Evolutionary conservation across 805 yeast species (phyloP), one percentile per base, ranked within the genome.

Genomic region (Saccharomycopsis selenospora): DNA sequence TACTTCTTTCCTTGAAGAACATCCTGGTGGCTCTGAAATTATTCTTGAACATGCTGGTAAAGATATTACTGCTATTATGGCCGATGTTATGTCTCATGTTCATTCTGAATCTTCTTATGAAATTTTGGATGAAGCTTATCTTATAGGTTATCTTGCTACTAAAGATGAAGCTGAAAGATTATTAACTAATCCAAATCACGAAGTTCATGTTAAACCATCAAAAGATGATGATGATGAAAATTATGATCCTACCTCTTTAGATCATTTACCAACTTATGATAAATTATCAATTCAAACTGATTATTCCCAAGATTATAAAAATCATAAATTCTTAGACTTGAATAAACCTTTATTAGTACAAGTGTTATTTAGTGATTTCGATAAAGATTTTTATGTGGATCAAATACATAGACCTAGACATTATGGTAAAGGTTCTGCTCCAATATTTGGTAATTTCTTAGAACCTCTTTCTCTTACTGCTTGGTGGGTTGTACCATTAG

Each of bases 341-440:
- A 79, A 75, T 57, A 80, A 78, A 63, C 95, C 99, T 1, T 71
- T 93, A 57, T 68, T 93, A 40, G 61, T 77, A 65, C 99, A 93
- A 70, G 86, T 93, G 42, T 67, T 88, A 48, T 72, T 76, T 52
- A 80, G 89, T 38, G 73, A 76, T 29, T 93, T 89, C 72, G 62
- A 85, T 38, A 91, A 86, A 63, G 95, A 87, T 40, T 91, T 93
- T 61, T 93, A 93, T 65, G 72, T 93, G 61, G 96, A 89, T 63
- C 97, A 93, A 67, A 93, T 93, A 40, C 99, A 93, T 66, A 80
- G 97, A 67, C 99, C 99, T 47, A 82, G 99, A 63, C 99, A 93
- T 66, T 93, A 90, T 63, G 98, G 98, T 56, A 82, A 89, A 63
- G 97, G 96, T 8, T 87, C 96, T 2, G 99, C 99, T 10, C 96